phyloP scores from a whole-genome alignment of 2,329 filamentous ascomycete species.

The Rhynchosporium agropyri region DNA sequence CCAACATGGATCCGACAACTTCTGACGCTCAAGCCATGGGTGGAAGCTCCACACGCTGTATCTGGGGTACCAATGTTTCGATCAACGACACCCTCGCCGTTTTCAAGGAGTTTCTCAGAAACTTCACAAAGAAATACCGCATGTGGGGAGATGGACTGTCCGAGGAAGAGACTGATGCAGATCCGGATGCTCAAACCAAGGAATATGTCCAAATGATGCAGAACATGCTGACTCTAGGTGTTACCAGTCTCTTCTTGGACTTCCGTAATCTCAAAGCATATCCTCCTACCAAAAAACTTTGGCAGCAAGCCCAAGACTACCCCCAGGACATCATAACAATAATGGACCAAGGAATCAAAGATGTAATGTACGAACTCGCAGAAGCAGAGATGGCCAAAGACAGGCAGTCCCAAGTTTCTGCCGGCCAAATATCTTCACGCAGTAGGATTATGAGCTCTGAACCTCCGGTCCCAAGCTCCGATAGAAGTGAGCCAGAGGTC shows the following conservation, averaged over 20 bases:
- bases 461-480: slow-evolving; percentile 78
- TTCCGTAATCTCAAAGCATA: slow-evolving; percentile 89
- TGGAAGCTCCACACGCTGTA: slow-evolving; percentile 77
- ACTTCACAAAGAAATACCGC: slow-evolving; percentile 92
- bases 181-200: slow-evolving; percentile 74
- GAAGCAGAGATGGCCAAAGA: slow-evolving; percentile 75
- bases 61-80: slow-evolving; percentile 98
- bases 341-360: slow-evolving; percentile 94
- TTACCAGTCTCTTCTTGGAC: slow-evolving; percentile 84
- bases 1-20: slow-evolving; percentile 74
- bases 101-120: slow-evolving; percentile 90
- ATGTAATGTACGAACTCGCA: slow-evolving; percentile 89
- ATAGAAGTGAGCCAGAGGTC: slow-evolving; percentile 58
- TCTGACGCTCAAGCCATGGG: slow-evolving; percentile 90
- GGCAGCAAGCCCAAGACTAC: slow-evolving; percentile 92
- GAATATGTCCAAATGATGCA: slow-evolving; percentile 85
- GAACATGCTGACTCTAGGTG: slow-evolving; percentile 86
- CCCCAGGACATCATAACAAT: slow-evolving; percentile 95
- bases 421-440: slow-evolving; percentile 49
- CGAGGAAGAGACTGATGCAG: slow-evolving; percentile 69
- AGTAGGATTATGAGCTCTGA: slow-evolving; percentile 66
- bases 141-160: slow-evolving; percentile 86
- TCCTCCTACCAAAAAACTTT: slow-evolving; percentile 88
- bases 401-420: slow-evolving; percentile 60
- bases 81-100: slow-evolving; percentile 83